Percentiles rank a stretch among this genome's conserved stretches.
phyloP scores from a whole-genome alignment of 1,284 basidiomycete genomes.

The Cerioporus squamosus region DNA sequence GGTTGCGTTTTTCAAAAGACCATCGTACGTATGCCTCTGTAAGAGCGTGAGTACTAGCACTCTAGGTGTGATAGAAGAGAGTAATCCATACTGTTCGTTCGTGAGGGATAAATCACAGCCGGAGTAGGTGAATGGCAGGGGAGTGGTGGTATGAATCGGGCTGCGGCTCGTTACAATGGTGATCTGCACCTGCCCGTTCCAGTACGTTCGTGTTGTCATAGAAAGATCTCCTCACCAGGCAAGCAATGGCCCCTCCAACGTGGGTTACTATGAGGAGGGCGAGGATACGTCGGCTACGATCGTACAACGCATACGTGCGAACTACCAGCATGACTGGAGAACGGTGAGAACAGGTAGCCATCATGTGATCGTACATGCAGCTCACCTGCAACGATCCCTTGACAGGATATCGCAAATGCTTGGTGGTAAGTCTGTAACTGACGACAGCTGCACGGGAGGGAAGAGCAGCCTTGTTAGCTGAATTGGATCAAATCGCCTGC shows the following conservation, averaged over 20 bases:
- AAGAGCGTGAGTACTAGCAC: neutral
- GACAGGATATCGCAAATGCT: conserved; percentile 11
- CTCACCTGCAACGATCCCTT: conserved; percentile 14
- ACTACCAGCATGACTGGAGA: conserved; percentile 18
- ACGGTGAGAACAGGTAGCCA: neutral
- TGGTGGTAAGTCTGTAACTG: conserved; percentile 20
- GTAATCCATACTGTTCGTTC: conserved; percentile 11
- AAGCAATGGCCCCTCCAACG: conserved; percentile 12
- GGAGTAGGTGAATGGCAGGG: conserved; percentile 10
- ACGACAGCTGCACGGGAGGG: conserved; percentile 13
- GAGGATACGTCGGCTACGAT: conserved; percentile 21
- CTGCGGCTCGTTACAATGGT: conserved; percentile 11
- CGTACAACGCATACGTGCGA: conserved; percentile 24
- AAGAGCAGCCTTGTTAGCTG: neutral
- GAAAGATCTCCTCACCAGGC: conserved; percentile 7
- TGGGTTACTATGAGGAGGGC: conserved; percentile 14
- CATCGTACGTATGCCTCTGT: conserved; percentile 17
- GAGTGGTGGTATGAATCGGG: conserved; percentile 4
- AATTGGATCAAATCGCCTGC: too few species aligned
- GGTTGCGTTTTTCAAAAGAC: neutral
- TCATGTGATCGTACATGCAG: neutral
- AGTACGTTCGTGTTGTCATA: neutral
- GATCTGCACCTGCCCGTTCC: neutral
- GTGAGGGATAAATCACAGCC: conserved; percentile 16
- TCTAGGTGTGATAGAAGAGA: too few species aligned